phyloP scores from a whole-genome alignment of 1,139 yeast species.

The Kazachstania sp. region DNA sequence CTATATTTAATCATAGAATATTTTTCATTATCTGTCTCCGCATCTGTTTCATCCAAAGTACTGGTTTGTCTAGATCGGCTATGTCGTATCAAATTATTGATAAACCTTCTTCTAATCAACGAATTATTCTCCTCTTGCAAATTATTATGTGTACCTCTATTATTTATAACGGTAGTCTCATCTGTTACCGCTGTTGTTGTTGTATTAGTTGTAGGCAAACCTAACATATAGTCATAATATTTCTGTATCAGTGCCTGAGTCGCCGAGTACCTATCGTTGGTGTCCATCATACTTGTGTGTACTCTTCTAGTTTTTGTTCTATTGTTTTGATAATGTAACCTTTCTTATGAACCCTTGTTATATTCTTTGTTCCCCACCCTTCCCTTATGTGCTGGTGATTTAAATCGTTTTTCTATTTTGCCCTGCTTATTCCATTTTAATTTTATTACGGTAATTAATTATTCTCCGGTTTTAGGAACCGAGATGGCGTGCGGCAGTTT shows the following conservation, averaged over 20 bases:
- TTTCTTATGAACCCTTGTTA: constrained; percentile 5
- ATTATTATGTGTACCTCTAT: neutral
- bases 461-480: too few species aligned
- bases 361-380: neutral
- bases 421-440: too few species aligned
- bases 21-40: constrained; percentile 3
- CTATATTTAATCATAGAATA: neutral
- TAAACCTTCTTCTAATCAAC: neutral
- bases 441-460: too few species aligned
- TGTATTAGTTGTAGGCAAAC: neutral
- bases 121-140: neutral
- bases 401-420: too few species aligned
- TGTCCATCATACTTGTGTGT: constrained; percentile 2
- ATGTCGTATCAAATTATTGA: constrained; percentile 3
- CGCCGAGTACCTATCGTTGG: constrained; percentile 6
- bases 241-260: constrained; percentile 9
- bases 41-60: constrained; percentile 1
- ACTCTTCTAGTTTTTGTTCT: too few species aligned
- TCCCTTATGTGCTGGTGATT: too few species aligned
- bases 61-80: neutral
- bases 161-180: neutral
- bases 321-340: too few species aligned
- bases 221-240: constrained; percentile 8
- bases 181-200: neutral
- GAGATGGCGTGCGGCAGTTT: too few species aligned